phyloP scores from a whole-genome alignment of 495 filamentous ascomycete genomes.

The Penicillium fimorum region DNA sequence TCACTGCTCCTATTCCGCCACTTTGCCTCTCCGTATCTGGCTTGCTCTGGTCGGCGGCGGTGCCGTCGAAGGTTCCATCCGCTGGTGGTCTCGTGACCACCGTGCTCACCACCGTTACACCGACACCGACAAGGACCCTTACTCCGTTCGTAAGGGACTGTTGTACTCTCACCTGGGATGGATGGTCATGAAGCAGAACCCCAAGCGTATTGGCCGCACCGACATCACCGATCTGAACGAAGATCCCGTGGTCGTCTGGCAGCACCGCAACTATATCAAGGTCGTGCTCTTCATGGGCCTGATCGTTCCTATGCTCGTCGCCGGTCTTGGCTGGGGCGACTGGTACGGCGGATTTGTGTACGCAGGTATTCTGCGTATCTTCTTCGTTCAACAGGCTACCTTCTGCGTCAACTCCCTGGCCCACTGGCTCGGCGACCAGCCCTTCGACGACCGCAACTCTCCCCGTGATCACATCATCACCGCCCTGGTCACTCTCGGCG shows the following conservation, averaged over 20 bases:
- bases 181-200: conserved; percentile 95
- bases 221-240: conserved; percentile 97
- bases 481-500: conserved; percentile 90
- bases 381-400: conserved; percentile 98
- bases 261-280: conserved; percentile 92
- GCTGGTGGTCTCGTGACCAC: conserved; percentile 98
- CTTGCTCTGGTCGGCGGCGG: conserved; percentile 89
- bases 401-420: conserved; percentile 99
- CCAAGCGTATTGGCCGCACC: conserved; percentile 88
- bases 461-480: conserved; percentile 96
- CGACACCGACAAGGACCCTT: conserved; percentile 98
- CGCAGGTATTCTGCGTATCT: conserved; percentile 91
- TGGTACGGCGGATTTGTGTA: conserved; percentile 92
- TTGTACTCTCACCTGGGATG: conserved; percentile 94
- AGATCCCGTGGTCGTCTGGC: conserved; percentile 89
- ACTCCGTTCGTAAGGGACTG: conserved; percentile 96
- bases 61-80: conserved; percentile 91
- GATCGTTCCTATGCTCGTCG: conserved; percentile 76
- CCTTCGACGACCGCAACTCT: conserved; percentile 98
- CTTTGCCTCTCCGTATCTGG: conserved; percentile 83
- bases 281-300: conserved; percentile 85
- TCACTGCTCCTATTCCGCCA: conserved; percentile 92
- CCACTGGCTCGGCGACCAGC: conserved; percentile 98
- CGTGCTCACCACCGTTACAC: conserved; percentile 98
- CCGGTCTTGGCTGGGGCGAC: conserved; percentile 87